phyloP scores from a whole-genome alignment of 495 filamentous ascomycete genomes.

The Xylaria sp. region DNA sequence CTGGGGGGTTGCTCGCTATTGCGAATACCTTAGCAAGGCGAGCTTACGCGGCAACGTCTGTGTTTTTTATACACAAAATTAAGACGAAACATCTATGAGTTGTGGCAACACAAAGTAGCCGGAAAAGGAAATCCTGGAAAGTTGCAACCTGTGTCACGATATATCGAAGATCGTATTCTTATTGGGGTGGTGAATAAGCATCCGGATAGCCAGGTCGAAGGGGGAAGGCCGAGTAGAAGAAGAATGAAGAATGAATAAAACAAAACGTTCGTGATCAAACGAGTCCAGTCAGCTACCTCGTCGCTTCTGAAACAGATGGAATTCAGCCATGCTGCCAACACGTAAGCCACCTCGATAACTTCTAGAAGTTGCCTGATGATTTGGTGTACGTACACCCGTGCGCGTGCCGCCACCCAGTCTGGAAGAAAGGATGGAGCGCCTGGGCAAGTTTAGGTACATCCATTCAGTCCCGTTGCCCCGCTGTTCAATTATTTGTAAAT shows the following conservation, averaged over 20 bases:
- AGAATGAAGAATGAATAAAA: neutral
- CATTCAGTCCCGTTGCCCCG: neutral
- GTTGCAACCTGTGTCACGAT: neutral
- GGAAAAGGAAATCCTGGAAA: neutral
- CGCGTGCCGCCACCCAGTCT: neutral
- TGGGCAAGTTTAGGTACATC: too few species aligned
- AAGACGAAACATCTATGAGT: neutral
- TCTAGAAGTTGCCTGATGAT: conserved; percentile 21
- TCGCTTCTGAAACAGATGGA: neutral
- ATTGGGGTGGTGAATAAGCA: neutral
- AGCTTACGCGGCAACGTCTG: neutral
- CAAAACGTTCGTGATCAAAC: too few species aligned
- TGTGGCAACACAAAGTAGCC: neutral
- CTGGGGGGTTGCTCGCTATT: neutral
- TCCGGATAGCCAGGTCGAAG: neutral
- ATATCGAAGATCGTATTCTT: neutral
- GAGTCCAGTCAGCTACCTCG: neutral
- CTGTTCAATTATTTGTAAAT: neutral
- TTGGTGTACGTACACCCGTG: neutral
- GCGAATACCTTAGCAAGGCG: neutral
- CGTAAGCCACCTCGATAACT: conserved; percentile 20
- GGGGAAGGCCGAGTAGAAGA: neutral
- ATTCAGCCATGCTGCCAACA: neutral
- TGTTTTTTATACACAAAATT: neutral
- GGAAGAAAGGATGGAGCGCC: neutral